A percentile compares a stretch with the other conserved stretches of the same genome.
Evolutionary conservation across 225 moss, liverwort and hornwort genomes (phyloP).

Genomic region (Ulota crispa): DNA sequence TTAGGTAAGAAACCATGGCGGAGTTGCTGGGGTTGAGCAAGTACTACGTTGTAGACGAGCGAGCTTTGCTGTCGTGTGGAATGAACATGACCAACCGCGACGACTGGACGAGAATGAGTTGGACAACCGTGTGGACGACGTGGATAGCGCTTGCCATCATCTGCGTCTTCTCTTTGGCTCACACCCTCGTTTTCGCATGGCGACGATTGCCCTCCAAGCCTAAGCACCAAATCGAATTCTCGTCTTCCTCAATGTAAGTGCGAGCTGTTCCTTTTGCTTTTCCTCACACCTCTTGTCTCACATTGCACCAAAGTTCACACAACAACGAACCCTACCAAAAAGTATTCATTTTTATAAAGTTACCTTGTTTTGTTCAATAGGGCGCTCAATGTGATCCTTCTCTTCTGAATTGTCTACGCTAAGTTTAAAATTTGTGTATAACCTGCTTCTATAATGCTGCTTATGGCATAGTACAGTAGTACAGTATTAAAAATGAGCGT

Average conservation of each 20-base stretch:
- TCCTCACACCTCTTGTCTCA: too few relatives aligned
- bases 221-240: too few relatives aligned
- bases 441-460: too few relatives aligned
- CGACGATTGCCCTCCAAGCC: slow-evolving; percentile 20
- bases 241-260: slow-evolving; percentile 25
- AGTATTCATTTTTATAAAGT: not conserved
- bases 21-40: slow-evolving; percentile 33
- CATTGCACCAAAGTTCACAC: not conserved
- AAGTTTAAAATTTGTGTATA: too few relatives aligned
- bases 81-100: slow-evolving; percentile 42
- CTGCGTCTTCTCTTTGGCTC: slow-evolving; percentile 34
- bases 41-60: slow-evolving; percentile 54
- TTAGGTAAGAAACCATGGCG: not conserved
- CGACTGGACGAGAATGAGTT: slow-evolving; percentile 60
- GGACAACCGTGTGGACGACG: slow-evolving; percentile 60
- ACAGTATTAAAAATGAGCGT: too few relatives aligned
- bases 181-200: slow-evolving; percentile 25
- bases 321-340: not conserved
- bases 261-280: too few relatives aligned
- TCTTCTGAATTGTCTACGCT: too few relatives aligned
- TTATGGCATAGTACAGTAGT: too few relatives aligned
- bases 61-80: slow-evolving; percentile 44
- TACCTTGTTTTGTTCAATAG: not conserved
- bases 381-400: too few relatives aligned
- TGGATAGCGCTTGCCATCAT: slow-evolving; percentile 50